phyloP scores from a whole-genome alignment of 2,329 filamentous ascomycete genomes.

The Aspergillus aculeatus region DNA sequence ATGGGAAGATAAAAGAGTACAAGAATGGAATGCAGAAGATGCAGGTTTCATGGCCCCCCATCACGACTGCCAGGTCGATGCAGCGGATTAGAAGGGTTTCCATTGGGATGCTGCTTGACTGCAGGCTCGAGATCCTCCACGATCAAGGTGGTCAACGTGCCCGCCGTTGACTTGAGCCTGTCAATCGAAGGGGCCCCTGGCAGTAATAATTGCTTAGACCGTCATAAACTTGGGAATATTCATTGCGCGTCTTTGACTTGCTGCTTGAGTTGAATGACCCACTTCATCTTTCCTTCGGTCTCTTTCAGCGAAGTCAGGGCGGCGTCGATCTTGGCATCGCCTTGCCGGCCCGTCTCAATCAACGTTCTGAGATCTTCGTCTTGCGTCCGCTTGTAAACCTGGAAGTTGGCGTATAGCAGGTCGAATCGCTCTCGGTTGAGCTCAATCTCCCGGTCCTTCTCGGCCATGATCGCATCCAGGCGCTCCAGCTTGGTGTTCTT shows the following conservation, averaged over 20 bases:
- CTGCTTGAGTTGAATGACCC: slow-evolving; percentile 46
- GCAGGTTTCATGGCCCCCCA: neutral
- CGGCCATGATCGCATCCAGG: slow-evolving; percentile 46
- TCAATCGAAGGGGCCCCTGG: neutral
- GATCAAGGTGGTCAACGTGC: slow-evolving; percentile 2
- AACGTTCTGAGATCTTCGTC: slow-evolving; percentile 40
- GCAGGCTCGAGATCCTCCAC: neutral
- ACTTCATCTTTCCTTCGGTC: slow-evolving; percentile 48
- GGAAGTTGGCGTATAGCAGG: slow-evolving; percentile 39
- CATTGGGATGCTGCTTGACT: neutral
- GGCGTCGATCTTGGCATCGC: slow-evolving; percentile 35
- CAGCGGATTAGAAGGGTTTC: neutral
- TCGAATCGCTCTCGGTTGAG: slow-evolving; percentile 41
- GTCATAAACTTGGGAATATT: neutral
- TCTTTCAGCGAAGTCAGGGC: slow-evolving; percentile 43
- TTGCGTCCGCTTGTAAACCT: slow-evolving; percentile 43
- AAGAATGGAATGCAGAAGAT: slow-evolving; percentile 2
- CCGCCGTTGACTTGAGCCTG: slow-evolving; percentile 1
- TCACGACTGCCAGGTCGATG: neutral
- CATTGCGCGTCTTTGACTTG: slow-evolving; percentile 32
- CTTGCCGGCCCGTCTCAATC: slow-evolving; percentile 30
- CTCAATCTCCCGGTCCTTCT: slow-evolving; percentile 47
- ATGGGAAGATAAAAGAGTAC: neutral
- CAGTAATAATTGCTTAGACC: neutral
- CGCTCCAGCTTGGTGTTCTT: slow-evolving; percentile 39